phyloP scores from a whole-genome alignment of 2,329 filamentous ascomycete genomes.

The Cyclaneusma minus region DNA sequence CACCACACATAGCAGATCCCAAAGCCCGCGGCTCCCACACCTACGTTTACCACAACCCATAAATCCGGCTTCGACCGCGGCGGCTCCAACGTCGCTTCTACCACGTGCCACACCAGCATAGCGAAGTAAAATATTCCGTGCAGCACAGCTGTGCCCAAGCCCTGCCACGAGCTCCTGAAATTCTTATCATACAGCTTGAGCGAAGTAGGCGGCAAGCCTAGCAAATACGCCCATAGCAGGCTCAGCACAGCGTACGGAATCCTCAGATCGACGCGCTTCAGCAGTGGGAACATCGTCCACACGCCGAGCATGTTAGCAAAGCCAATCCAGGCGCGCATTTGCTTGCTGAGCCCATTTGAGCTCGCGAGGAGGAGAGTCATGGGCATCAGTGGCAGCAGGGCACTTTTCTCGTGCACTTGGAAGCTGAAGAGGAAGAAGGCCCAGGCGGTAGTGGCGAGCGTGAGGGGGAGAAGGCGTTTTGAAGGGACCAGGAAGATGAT shows the following conservation, averaged over 20 bases:
- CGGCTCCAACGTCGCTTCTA: conserved; percentile 51
- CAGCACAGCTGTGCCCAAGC: conserved; percentile 45
- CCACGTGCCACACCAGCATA: conserved; percentile 71
- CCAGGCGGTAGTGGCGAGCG: conserved; percentile 77
- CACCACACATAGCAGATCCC: conserved; percentile 86
- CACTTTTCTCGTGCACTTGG: conserved; percentile 97
- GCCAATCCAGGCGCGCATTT: conserved; percentile 79
- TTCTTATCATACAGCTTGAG: conserved; percentile 50
- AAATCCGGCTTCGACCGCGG: conserved; percentile 74
- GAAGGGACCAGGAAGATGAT: conserved; percentile 67
- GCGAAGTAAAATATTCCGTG: conserved; percentile 62
- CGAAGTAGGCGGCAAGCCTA: conserved; percentile 71
- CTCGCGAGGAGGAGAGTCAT: conserved; percentile 81
- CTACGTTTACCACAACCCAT: conserved; percentile 85
- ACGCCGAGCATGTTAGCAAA: conserved; percentile 80
- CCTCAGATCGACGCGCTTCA: conserved; percentile 68
- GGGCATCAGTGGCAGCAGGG: conserved; percentile 78
- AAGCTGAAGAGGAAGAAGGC: conserved; percentile 97
- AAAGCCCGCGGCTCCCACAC: conserved; percentile 75
- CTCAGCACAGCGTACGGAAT: conserved; percentile 78
- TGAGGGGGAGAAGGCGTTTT: conserved; percentile 62
- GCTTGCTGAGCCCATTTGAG: conserved; percentile 60
- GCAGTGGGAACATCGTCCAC: conserved; percentile 89
- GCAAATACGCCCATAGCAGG: conserved; percentile 77
- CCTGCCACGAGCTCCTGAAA: conserved; percentile 26